A percentile compares a stretch with the other conserved stretches of the same genome.
Conservation (phyloP, 768 basidiomycete species). For the Auricularia auricula-judae region DNA sequence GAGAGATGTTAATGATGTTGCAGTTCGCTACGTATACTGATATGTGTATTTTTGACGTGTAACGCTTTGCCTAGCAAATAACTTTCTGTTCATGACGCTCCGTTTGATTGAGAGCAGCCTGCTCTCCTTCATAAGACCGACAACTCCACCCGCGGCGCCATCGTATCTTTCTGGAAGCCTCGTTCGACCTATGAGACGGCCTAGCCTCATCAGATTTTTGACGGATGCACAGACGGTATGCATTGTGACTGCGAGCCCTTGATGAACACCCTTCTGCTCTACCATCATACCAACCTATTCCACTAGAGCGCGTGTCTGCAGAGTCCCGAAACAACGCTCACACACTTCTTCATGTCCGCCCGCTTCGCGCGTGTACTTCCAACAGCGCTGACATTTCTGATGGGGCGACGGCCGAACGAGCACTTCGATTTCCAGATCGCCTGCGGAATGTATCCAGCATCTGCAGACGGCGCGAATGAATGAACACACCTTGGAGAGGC, state of each 20-base stretch:
- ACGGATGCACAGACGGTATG: too few relatives aligned
- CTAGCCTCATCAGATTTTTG: too few relatives aligned
- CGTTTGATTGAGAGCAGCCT: too few relatives aligned
- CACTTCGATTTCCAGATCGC: conserved; percentile 28
- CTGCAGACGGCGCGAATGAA: not conserved
- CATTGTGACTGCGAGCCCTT: too few relatives aligned
- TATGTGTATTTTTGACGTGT: not conserved
- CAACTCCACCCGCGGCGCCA: too few relatives aligned
- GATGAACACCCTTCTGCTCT: too few relatives aligned
- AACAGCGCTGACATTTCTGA: conserved; percentile 84
- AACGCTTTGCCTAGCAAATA: too few relatives aligned
- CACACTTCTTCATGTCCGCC: conserved; percentile 44
- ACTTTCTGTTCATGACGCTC: too few relatives aligned
- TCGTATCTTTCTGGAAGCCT: too few relatives aligned
- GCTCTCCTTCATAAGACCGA: too few relatives aligned
- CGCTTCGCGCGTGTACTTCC: conserved; percentile 53
- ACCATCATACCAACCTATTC: too few relatives aligned
- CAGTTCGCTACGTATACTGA: conserved; percentile 1
- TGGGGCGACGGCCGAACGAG: conserved; percentile 49
- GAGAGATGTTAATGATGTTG: not conserved
- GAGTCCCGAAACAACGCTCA: conserved; percentile 3
- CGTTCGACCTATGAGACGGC: too few relatives aligned
- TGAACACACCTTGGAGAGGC: conserved; percentile 32
- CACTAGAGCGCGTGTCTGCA: not conserved
- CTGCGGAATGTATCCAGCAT: not conserved